Percentiles rank a stretch among this genome's conserved stretches.
These are phyloP conservation scores for Diversispora epigaea DNA, from an alignment of 192 early-diverging fungal genomes.

Conservation along the genomic window DNA sequence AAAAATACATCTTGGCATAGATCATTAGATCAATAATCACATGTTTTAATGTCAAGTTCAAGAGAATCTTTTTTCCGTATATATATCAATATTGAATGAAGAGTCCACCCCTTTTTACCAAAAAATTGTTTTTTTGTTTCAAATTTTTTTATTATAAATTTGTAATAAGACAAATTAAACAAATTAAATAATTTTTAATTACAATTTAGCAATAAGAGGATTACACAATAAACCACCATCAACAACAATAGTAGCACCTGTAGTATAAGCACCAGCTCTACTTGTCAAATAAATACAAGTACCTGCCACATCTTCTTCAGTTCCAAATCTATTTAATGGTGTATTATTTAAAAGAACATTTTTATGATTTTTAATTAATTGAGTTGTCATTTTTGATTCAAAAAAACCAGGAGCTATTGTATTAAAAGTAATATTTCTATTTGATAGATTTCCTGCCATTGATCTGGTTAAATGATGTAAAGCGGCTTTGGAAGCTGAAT, in stretches of 20 bases:
- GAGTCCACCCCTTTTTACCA: too few relatives aligned
- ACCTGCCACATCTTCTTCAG: conserved; percentile 83
- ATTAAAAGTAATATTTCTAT: conserved; percentile 60
- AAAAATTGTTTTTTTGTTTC: too few relatives aligned
- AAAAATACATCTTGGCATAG: too few relatives aligned
- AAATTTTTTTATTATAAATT: too few relatives aligned
- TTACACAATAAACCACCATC: conserved; percentile 65
- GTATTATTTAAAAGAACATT: conserved; percentile 48
- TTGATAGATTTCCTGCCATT: conserved; percentile 58
- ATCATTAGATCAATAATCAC: too few relatives aligned
- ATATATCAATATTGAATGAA: too few relatives aligned
- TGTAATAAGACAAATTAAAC: too few relatives aligned
- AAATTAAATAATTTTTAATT: not conserved
- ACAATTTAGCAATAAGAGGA: not conserved
- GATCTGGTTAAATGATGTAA: conserved; percentile 71
- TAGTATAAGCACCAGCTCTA: conserved; percentile 76
- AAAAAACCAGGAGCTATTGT: conserved; percentile 74
- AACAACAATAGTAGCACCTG: conserved; percentile 76
- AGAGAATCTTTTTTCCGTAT: too few relatives aligned
- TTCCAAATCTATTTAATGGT: conserved; percentile 78
- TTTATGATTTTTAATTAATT: not conserved
- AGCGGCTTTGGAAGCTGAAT: conserved; percentile 77
- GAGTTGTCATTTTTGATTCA: conserved; percentile 42
- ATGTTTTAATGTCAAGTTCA: too few relatives aligned
- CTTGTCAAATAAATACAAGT: conserved; percentile 76